Base-by-base conservation (phyloP, 192 early-diverging fungal genomes). In the Entomortierella lignicola region DNA sequence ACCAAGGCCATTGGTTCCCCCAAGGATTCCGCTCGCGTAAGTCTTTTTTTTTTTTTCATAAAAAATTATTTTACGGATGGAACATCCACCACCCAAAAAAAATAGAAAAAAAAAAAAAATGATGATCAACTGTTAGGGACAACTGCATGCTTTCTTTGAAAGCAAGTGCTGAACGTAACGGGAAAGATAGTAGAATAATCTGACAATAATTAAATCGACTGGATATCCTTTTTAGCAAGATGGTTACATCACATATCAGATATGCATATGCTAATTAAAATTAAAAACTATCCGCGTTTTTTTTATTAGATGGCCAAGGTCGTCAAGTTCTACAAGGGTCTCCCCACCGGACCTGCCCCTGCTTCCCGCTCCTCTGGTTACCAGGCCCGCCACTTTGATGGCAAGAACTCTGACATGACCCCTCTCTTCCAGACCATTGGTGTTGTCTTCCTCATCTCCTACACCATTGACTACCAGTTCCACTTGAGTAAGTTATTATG, bases 381-480 rank as follows among this genome's bases (percentile, higher is more conserved):
- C 86, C 88, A 91, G 81, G 85, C 87, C 41, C 87, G 86, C 73
- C 89, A 93, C 87, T 85, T 93, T 71, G 88, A 85, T 27, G 92
- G 92, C 60, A 86, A 93, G 34, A 93, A 92, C 71, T 80, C 91
- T 18, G 84, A 83, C 69, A 81, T 86, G 71, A 84, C 86, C 68
- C 92, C 92, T 25, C 81, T 92, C 52, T 54, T 89, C 63, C 91
- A 92, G 75, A 70, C 84, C 70, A 85, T 93, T 34, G 81, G 79
- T 41, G 87, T 79, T 41, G 71, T 93, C 84, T 85, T 90, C 63
- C 68, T 60, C 32, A 52, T 84, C 55, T 80, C 82, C 61, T 93
- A 93, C 85, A 80, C 88, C 74, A 87, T 91, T 60, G 90, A 93
- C 74, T 93, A 93, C 82, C 81, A 88, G 74, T 90, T 89, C 89